Percentiles rank a stretch among this genome's conserved stretches.
phyloP scores from a whole-genome alignment of 352 stramenopile species.

The Phytopythium mirpurense region DNA sequence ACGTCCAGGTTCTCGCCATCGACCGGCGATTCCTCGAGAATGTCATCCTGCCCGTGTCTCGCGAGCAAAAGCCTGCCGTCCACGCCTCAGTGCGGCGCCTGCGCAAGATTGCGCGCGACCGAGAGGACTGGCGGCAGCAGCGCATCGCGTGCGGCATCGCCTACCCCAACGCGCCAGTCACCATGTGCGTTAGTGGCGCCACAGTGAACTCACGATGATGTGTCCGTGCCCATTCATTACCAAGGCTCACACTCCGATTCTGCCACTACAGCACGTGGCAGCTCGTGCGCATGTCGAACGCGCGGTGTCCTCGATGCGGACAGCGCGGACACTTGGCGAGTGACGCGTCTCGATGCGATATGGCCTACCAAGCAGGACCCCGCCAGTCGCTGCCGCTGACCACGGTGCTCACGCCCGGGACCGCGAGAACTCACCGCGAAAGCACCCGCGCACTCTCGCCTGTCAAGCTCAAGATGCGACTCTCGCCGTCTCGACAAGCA shows the following conservation, averaged over 20 bases:
- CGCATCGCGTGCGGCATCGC: conserved; percentile 60
- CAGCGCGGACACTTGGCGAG: conserved; percentile 42
- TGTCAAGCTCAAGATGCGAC: conserved; percentile 3
- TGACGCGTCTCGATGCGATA: conserved; percentile 43
- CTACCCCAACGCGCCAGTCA: conserved; percentile 64
- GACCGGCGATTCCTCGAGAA: conserved; percentile 59
- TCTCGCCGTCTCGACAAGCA: not conserved
- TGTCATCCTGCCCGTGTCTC: conserved; percentile 39
- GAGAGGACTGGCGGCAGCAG: conserved; percentile 70
- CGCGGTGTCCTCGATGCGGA: conserved; percentile 54
- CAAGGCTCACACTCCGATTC: not conserved
- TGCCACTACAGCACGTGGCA: conserved; percentile 46
- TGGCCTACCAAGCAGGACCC: conserved; percentile 6
- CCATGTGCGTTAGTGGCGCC: conserved; percentile 35
- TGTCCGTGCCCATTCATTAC: no score
- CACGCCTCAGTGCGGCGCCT: conserved; percentile 37
- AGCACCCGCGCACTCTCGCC: not conserved
- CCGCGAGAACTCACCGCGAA: not conserved
- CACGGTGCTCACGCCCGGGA: conserved; percentile 8
- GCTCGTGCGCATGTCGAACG: conserved; percentile 71
- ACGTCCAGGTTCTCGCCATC: conserved; percentile 60
- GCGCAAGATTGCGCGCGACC: conserved; percentile 37
- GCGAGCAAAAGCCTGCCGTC: conserved; percentile 35
- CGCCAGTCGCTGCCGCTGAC: conserved; percentile 10
- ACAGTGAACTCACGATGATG: not conserved